Percentiles rank a stretch among this genome's conserved stretches.
Evolutionary conservation across 2,329 filamentous ascomycete genomes (phyloP).

Genomic region (Escovopsis sp.): DNA sequence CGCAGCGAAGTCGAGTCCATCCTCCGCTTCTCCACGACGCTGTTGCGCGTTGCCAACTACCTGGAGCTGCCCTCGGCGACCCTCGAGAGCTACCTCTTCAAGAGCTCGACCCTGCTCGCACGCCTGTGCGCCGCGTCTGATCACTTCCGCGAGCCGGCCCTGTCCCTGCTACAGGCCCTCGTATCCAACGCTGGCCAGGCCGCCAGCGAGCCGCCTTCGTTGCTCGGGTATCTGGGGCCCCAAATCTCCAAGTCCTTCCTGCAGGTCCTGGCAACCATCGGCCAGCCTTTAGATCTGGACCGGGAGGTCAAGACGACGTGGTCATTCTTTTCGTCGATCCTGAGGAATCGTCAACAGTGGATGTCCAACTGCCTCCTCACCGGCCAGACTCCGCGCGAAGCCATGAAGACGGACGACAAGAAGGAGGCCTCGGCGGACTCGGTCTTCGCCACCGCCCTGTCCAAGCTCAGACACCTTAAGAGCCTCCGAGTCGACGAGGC

Average conservation of each 20-base stretch:
- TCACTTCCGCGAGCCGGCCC: constrained; percentile 47
- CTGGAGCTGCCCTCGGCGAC: constrained; percentile 47
- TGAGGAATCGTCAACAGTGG: constrained; percentile 88
- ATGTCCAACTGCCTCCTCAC: constrained; percentile 88
- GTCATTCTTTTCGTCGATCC: constrained; percentile 72
- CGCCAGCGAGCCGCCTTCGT: constrained; percentile 68
- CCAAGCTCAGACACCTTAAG: constrained; percentile 51
- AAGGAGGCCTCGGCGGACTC: constrained; percentile 40
- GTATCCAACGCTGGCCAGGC: constrained; percentile 54
- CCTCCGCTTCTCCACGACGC: constrained; percentile 49
- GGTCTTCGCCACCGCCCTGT: constrained; percentile 60
- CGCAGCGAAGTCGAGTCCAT: constrained; percentile 49
- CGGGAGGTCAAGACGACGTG: constrained; percentile 57
- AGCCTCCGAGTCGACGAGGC: constrained; percentile 50
- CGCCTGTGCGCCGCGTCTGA: constrained; percentile 60
- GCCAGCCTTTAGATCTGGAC: constrained; percentile 56
- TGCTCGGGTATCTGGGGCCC: constrained; percentile 79
- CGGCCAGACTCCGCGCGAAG: constrained; percentile 68
- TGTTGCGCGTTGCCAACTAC: constrained; percentile 56
- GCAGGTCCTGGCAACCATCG: constrained; percentile 59
- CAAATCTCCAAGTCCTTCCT: constrained; percentile 76
- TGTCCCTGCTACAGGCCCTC: constrained; percentile 57
- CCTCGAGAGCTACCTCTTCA: constrained; percentile 68
- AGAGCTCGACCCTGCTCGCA: constrained; percentile 60
- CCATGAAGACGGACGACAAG: constrained; percentile 43